Conservation (phyloP, 1,284 basidiomycete genomes). For the Xerocomus amazonicus region DNA sequence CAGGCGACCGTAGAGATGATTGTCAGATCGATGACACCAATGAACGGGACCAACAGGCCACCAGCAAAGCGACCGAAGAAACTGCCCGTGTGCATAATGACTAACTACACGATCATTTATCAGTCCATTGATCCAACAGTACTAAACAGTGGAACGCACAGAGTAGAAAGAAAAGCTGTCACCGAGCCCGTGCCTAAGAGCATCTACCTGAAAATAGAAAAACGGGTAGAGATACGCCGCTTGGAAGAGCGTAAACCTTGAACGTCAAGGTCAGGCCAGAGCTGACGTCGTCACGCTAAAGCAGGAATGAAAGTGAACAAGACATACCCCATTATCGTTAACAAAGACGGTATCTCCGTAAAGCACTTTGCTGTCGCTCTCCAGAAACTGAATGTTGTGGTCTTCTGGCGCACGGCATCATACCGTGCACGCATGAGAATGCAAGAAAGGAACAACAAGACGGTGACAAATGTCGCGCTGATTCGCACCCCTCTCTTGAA, state of each 20-base stretch:
- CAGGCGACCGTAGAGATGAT: conserved; percentile 31
- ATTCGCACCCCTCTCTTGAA: conserved; percentile 26
- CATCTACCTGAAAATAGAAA: conserved; percentile 32
- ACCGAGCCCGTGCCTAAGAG: conserved; percentile 26
- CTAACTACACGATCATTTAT: conserved; percentile 33
- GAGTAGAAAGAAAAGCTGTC: conserved; percentile 29
- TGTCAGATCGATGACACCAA: conserved; percentile 42
- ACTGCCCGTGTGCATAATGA: conserved; percentile 42
- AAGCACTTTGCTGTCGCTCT: conserved; percentile 22
- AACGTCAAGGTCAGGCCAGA: background rate
- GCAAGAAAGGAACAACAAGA: conserved; percentile 27
- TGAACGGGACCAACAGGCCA: conserved; percentile 33
- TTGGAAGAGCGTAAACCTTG: conserved; percentile 24
- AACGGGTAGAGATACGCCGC: conserved; percentile 22
- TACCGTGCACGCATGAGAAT: conserved; percentile 30
- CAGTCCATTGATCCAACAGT: background rate
- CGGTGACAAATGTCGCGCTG: conserved; percentile 30
- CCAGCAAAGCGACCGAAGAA: conserved; percentile 39
- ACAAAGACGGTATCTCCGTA: conserved; percentile 21
- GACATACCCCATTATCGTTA: conserved; percentile 19
- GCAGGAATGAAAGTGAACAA: background rate
- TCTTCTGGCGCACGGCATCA: background rate
- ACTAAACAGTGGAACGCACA: conserved; percentile 9
- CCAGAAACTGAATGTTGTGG: conserved; percentile 12
- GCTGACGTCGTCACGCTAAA: background rate